Evolutionary conservation across 495 filamentous ascomycete species (phyloP).

Genomic region (Annulohypoxylon moriforme): DNA sequence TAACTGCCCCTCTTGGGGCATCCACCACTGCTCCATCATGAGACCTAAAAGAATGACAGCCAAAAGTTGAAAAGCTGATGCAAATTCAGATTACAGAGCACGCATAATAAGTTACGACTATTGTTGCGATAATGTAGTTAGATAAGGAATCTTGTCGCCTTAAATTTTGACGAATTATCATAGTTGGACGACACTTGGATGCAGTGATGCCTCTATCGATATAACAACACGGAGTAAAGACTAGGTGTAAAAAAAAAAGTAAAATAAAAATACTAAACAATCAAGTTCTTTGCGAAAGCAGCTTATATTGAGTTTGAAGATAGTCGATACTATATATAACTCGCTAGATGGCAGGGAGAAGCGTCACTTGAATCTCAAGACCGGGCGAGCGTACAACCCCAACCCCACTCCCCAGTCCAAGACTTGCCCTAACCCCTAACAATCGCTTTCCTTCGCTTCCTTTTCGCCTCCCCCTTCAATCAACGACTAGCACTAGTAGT

Average conservation of each 20-base stretch:
- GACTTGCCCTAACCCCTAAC: neutral
- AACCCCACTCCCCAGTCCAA: neutral
- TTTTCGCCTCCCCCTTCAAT: neutral
- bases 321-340: constrained; percentile 11
- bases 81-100: too few relatives aligned
- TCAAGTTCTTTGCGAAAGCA: constrained; percentile 3
- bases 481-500: neutral
- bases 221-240: too few relatives aligned
- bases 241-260: neutral
- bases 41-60: neutral
- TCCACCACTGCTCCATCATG: neutral
- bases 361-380: neutral
- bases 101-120: too few relatives aligned
- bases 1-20: neutral
- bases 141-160: too few relatives aligned
- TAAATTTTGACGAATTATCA: too few relatives aligned
- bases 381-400: too few relatives aligned
- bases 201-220: too few relatives aligned
- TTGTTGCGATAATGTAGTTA: too few relatives aligned
- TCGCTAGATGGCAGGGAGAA: neutral
- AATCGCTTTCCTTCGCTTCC: neutral
- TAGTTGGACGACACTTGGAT: too few relatives aligned
- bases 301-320: constrained; percentile 4
- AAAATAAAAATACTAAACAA: neutral
- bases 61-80: too few relatives aligned